phyloP scores from a whole-genome alignment of 2,329 filamentous ascomycete genomes.

The Chaetothyriales sp. region DNA sequence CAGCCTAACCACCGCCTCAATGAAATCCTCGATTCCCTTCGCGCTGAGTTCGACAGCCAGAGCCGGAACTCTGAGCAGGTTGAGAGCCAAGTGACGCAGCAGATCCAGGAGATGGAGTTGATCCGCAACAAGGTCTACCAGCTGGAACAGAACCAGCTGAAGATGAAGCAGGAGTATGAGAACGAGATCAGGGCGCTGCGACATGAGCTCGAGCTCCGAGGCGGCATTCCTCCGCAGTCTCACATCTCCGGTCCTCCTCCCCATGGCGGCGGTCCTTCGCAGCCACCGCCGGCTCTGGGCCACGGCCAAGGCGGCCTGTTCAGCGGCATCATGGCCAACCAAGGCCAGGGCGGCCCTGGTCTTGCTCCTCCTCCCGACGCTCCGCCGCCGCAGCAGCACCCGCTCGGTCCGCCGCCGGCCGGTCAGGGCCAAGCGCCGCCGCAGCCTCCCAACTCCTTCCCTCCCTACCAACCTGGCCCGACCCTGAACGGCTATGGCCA shows the following conservation, averaged over 20 bases:
- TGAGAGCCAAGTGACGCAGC: conserved; percentile 86
- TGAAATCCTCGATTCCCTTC: conserved; percentile 81
- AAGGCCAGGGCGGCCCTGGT: conserved; percentile 68
- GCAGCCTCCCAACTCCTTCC: conserved; percentile 60
- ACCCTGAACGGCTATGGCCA: conserved; percentile 59
- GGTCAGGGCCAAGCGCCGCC: conserved; percentile 39
- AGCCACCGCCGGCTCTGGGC: conserved; percentile 72
- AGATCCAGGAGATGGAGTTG: conserved; percentile 89
- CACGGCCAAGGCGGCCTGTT: conserved; percentile 84
- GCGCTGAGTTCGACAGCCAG: conserved; percentile 79
- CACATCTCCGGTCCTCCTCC: conserved; percentile 58
- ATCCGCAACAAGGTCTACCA: conserved; percentile 86
- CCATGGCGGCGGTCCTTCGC: conserved; percentile 58
- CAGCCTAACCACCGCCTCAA: conserved; percentile 57
- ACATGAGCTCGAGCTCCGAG: conserved; percentile 66
- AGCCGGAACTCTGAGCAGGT: conserved; percentile 68
- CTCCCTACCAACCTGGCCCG: conserved; percentile 50
- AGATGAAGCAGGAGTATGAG: conserved; percentile 87
- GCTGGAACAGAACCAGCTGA: conserved; percentile 77
- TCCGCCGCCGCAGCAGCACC: conserved; percentile 39
- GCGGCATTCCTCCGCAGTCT: conserved; percentile 45
- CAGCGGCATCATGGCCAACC: conserved; percentile 87
- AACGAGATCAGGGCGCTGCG: conserved; percentile 75
- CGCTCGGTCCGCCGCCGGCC: conserved; percentile 37
- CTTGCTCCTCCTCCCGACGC: conserved; percentile 63